Evolutionary conservation across 345 rosid species (phyloP).

Genomic region (Cardamine resedifolia): DNA sequence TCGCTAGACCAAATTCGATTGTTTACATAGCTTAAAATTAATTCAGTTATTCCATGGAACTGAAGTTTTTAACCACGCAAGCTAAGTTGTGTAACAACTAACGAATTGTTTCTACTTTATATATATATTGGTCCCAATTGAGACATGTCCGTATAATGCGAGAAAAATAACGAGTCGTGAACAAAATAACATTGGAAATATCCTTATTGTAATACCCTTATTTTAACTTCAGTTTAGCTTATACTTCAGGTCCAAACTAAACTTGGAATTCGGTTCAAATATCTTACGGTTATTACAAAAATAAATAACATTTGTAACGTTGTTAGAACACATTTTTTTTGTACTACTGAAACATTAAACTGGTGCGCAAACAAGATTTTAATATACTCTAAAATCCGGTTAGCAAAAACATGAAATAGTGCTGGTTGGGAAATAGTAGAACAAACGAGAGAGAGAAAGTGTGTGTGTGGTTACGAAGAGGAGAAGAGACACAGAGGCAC

Average conservation of each 20-base stretch:
- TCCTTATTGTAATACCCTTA: not conserved
- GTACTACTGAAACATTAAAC: not conserved
- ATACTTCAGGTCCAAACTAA: too few relatives aligned
- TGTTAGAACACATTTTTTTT: not conserved
- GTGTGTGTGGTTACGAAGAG: conserved; percentile 4
- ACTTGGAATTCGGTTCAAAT: too few relatives aligned
- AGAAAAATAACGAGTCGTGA: conserved; percentile 26
- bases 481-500: conserved; percentile 33
- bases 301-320: too few relatives aligned
- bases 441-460: conserved; percentile 19
- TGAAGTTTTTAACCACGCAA: not conserved
- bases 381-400: conserved; percentile 8
- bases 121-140: conserved; percentile 20
- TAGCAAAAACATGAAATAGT: not conserved
- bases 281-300: too few relatives aligned
- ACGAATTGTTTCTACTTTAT: too few relatives aligned
- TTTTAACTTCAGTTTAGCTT: too few relatives aligned
- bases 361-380: conserved; percentile 6
- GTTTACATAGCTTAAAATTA: not conserved
- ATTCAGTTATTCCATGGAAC: not conserved
- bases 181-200: conserved; percentile 4
- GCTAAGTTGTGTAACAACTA: not conserved
- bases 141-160: conserved; percentile 30
- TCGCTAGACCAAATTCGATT: not conserved
- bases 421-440: conserved; percentile 30